A percentile compares a stretch with the other conserved stretches of the same genome.
phyloP scores from a whole-genome alignment of 2,329 filamentous ascomycete genomes.

The Parascedosporium putredinis region DNA sequence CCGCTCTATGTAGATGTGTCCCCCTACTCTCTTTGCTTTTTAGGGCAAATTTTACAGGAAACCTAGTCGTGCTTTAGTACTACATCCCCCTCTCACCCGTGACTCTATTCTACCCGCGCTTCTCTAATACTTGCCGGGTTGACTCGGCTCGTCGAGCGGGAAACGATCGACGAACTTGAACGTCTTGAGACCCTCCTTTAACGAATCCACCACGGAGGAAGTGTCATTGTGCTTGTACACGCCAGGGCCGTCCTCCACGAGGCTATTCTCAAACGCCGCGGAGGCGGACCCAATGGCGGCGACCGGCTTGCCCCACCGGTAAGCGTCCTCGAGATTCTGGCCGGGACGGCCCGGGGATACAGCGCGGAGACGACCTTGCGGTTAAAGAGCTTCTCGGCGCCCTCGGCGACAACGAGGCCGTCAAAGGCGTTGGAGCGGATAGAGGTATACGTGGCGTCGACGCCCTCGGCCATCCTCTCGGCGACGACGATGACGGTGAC shows the following conservation, averaged over 20 bases:
- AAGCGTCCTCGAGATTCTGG: conserved; percentile 53
- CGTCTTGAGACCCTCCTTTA: conserved; percentile 49
- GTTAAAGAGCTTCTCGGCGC: conserved; percentile 41
- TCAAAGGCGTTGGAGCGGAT: conserved; percentile 55
- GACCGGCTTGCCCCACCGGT: conserved; percentile 61
- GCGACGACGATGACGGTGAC: conserved; percentile 50
- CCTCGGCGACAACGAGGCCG: conserved; percentile 48
- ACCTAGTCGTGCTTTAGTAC: too few relatives aligned
- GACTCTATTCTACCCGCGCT: background rate
- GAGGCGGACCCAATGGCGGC: conserved; percentile 41
- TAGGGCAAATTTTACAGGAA: too few relatives aligned
- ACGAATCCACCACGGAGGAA: conserved; percentile 26
- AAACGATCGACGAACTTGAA: conserved; percentile 61
- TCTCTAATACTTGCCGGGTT: background rate
- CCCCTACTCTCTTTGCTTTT: too few relatives aligned
- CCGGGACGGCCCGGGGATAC: conserved; percentile 54
- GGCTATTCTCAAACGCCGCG: conserved; percentile 28
- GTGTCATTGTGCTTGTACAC: conserved; percentile 27
- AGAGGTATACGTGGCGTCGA: conserved; percentile 54
- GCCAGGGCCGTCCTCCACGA: conserved; percentile 31
- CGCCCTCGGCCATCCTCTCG: conserved; percentile 41
- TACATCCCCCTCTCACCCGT: too few relatives aligned
- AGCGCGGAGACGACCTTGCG: conserved; percentile 35
- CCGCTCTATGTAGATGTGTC: too few relatives aligned
- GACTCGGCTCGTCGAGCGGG: conserved; percentile 34